Evolutionary conservation across 106 monocot genomes (phyloP), one percentile per base, ranked within the genome.

Genomic region (Iris macrosiphon): DNA sequence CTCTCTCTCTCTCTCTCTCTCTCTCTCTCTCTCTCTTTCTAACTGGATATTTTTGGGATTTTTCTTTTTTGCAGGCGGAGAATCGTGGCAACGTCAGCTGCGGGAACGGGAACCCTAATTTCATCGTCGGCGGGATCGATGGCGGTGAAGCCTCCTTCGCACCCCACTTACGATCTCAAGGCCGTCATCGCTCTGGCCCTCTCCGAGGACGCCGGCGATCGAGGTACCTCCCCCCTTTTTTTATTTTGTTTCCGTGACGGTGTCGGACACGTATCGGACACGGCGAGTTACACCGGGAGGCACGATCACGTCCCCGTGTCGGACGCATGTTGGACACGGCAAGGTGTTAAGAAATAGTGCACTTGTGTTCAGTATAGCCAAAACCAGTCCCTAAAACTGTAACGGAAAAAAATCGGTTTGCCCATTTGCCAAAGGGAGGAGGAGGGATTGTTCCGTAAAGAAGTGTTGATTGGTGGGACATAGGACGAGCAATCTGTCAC

Each of bases 141-240:
- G 80, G 67, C 22, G 25, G 64, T 84, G 42, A 52, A 73, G 21
- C 87, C 83, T 57, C 98, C 98, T 22, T 80, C 75, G 14, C 98
- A 98, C 60, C 98, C 98, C 20, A 98, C 98, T 4, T 98, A 98
- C 59, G 98, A 91, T 39, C 71, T 98, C 40, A 78, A 81, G 67
- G 75, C 77, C 29, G 87, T 91, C 37, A 78, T 98, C 29, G 60
- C 47, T 26, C 83, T 87, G 17, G 90, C 90, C 28, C 83, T 98
- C 47, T 79, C 77, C 30, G 98, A 90, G 53, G 90, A 98, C 61
- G 90, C 90, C 3, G 90, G 90, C 0, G 98, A 98, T 66, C 62
- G 68, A 85, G 95, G 95, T 89, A 17, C 15, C 11, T 32, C 34
- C 6, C 16, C 21, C 46, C 38, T 31, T 45, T 28, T 27, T 20